Evolutionary conservation across 2,329 filamentous ascomycete species (phyloP).

Genomic region (Ophiostoma himal-ulmi): DNA sequence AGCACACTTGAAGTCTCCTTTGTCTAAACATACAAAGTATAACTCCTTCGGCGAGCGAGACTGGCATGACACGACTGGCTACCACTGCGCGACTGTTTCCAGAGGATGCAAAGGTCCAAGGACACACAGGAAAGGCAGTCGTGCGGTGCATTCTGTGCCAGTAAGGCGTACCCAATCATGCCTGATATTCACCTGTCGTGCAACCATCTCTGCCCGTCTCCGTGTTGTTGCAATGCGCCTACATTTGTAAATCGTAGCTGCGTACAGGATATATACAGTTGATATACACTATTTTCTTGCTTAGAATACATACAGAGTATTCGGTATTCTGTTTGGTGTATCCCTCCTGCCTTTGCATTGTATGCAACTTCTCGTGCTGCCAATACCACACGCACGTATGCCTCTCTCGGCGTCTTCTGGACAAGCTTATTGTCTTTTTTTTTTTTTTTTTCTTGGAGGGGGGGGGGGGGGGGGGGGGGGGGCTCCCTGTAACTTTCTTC

Average conservation of each 20-base stretch:
- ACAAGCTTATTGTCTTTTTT: neutral
- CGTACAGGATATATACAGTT: neutral
- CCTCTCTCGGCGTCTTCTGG: neutral
- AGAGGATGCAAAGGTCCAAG: neutral
- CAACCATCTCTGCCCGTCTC: neutral
- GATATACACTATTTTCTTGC: neutral
- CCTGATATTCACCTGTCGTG: neutral
- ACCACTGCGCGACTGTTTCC: neutral
- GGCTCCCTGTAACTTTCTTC: too few relatives aligned
- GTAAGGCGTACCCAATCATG: neutral
- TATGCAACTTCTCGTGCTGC: neutral
- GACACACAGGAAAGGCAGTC: too few relatives aligned
- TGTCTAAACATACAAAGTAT: too few relatives aligned
- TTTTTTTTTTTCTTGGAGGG: neutral
- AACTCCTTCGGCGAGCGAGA: too few relatives aligned
- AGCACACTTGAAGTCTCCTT: neutral
- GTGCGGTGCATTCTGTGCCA: neutral
- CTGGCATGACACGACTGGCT: too few relatives aligned
- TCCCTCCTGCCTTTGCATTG: neutral
- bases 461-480: too few relatives aligned
- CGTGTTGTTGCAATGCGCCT: neutral
- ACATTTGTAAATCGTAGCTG: neutral
- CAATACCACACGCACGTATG: constrained; percentile 5
- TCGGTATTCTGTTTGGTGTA: too few relatives aligned
- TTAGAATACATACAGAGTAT: neutral